Evolutionary conservation across 2,329 filamentous ascomycete species (phyloP), one percentile per base, ranked within the genome.

Genomic region (Venturia aucupariae): DNA sequence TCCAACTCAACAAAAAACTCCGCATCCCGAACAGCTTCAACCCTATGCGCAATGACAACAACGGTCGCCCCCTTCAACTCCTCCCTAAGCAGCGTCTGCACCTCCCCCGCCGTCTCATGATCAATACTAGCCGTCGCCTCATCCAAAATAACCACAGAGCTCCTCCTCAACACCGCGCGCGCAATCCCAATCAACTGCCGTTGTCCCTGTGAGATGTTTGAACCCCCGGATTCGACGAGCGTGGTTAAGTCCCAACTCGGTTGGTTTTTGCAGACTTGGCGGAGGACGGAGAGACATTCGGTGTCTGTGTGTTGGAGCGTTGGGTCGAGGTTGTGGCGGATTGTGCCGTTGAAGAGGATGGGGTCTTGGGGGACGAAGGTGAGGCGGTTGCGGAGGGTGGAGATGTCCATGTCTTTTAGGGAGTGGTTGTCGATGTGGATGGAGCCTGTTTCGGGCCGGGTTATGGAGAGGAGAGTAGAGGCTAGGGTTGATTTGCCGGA

Each of bases 401-500:
- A 82, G 15, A 80, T 84, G 67, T 81, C 79, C 13, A 88, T 82
- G 30, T 80, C 79, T 0, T 83, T 77, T 41, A 87, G 82, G 67
- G 88, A 82, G 19, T 87, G 77, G 30, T 78, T 79, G 69, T 88
- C 86, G 63, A 89, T 80, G 4, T 81, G 68, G 57, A 89, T 87
- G 3, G 75, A 75, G 5, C 86, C 86, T 3, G 73, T 75, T 48
- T 80, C 77, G 0, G 84, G 82, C 0, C 78, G 71, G 17, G 85
- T 78, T 17, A 72, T 73, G 11, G n/a, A 48, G 0, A 88, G 80
- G 1, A 88, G 75, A 0, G 83, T 79, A 1, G 87, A 74, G 0
- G 85, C 85, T 1, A 93, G 82, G 0, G 90, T 95, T 61, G 87
- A 90, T 75, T 96, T 96, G 3, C 90, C 90, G 6, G 38, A 22